Conservation (phyloP, 495 filamentous ascomycete genomes). For the Penicillium coffeae region DNA sequence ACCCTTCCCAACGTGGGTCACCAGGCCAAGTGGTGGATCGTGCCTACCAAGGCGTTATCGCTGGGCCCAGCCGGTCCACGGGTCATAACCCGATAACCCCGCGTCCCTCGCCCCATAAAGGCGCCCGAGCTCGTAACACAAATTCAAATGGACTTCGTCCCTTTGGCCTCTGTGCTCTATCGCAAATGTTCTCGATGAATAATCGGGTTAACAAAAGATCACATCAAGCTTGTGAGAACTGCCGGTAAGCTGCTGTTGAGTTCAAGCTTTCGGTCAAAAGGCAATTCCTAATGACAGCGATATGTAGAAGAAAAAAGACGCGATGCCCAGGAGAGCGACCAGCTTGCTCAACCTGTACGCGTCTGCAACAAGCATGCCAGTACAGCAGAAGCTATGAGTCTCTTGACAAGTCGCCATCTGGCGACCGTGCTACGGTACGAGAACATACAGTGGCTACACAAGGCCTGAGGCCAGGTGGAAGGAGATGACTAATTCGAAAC, state of each 20-base stretch:
- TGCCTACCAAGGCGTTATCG: constrained; percentile 1
- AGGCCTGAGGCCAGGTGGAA: no score
- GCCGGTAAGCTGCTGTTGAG: constrained; percentile 23
- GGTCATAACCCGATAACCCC: constrained; percentile 19
- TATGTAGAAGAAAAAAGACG: constrained; percentile 39
- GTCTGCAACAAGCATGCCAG: constrained; percentile 37
- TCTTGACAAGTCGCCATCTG: constrained; percentile 6
- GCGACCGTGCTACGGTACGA: constrained; percentile 18
- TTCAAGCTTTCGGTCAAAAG: no score
- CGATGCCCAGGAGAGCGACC: constrained; percentile 44
- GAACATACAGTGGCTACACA: no score
- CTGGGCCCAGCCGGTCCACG: constrained; percentile 3
- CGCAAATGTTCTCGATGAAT: constrained; percentile 6
- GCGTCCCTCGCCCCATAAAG: constrained; percentile 9
- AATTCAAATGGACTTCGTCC: background rate
- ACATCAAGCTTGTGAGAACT: constrained; percentile 40
- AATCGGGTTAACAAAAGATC: constrained; percentile 20
- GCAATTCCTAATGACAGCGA: background rate
- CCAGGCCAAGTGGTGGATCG: constrained; percentile 1
- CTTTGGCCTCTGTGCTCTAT: background rate
- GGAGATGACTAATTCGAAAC: background rate
- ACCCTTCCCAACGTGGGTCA: constrained; percentile 3
- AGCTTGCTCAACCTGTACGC: constrained; percentile 39
- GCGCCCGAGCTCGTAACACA: background rate
- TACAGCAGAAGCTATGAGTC: constrained; percentile 24